These are phyloP conservation scores for Fusarium foetens DNA, from an alignment of 2,329 filamentous ascomycete species.

Conservation along the genomic window DNA sequence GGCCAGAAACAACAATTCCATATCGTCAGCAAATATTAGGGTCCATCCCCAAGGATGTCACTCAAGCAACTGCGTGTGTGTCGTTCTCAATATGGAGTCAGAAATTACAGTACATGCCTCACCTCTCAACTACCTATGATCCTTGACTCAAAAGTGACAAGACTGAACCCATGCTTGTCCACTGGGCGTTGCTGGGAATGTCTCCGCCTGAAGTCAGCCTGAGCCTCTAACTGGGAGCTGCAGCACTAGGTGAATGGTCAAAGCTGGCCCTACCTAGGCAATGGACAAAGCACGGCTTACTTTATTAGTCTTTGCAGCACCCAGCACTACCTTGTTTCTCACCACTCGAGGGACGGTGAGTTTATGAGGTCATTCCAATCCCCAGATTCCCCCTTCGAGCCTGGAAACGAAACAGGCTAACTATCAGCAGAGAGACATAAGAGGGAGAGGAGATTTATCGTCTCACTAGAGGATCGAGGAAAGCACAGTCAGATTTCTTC, in stretches of 20 bases:
- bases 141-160: conserved; percentile 7
- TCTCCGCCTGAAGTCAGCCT: conserved; percentile 36
- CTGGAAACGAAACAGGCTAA: conserved; percentile 9
- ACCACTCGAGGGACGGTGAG: conserved; percentile 11
- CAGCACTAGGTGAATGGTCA: conserved; percentile 18
- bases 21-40: conserved; percentile 20
- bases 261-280: conserved; percentile 19
- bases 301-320: background rate
- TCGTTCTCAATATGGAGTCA: conserved; percentile 10
- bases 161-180: conserved; percentile 12
- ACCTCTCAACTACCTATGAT: background rate
- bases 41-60: conserved; percentile 25
- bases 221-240: conserved; percentile 26
- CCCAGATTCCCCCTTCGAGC: conserved; percentile 27
- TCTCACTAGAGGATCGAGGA: conserved; percentile 4
- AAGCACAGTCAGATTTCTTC: conserved; percentile 12
- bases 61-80: conserved; percentile 13
- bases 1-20: conserved; percentile 13
- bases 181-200: conserved; percentile 25
- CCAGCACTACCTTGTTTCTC: conserved; percentile 18
- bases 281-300: conserved; percentile 8
- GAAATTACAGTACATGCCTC: conserved; percentile 3
- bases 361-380: conserved; percentile 38
- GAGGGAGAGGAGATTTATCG: background rate
- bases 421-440: background rate